These are phyloP conservation scores for Colletotrichum sp. DNA, from an alignment of 2,329 filamentous ascomycete genomes.

Conservation along the genomic window DNA sequence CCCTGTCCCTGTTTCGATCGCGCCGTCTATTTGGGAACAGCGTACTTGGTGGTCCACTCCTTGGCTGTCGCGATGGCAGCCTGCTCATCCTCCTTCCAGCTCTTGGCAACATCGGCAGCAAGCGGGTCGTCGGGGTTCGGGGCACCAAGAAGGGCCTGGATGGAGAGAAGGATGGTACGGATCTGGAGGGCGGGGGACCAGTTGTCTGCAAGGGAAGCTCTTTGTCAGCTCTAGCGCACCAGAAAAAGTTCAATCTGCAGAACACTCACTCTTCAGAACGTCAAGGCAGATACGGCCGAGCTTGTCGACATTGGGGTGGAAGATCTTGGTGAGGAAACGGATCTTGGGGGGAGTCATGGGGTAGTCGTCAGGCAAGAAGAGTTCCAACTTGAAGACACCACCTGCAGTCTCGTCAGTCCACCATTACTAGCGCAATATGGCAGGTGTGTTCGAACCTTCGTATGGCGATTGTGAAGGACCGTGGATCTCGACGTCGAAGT, in stretches of 20 bases:
- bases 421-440: background rate
- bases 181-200: constrained; percentile 99
- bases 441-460: constrained; percentile 67
- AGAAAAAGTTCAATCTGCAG: background rate
- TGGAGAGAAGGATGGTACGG: constrained; percentile 96
- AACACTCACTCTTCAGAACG: constrained; percentile 84
- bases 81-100: constrained; percentile 96
- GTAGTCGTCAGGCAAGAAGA: constrained; percentile 98
- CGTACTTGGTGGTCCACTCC: constrained; percentile 90
- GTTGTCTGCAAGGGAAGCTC: constrained; percentile 70
- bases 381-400: constrained; percentile 94
- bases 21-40: constrained; percentile 48
- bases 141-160: constrained; percentile 93
- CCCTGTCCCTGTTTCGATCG: background rate
- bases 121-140: constrained; percentile 99
- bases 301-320: constrained; percentile 98
- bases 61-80: constrained; percentile 90
- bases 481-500: constrained; percentile 97
- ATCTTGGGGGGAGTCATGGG: constrained; percentile 99
- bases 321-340: constrained; percentile 97
- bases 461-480: constrained; percentile 93
- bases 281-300: constrained; percentile 96
- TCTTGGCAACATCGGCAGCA: constrained; percentile 95
- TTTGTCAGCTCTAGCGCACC: background rate
- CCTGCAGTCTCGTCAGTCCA: constrained; percentile 38